Evolutionary conservation across 805 yeast species (phyloP).

Genomic region (Debaryomyces castellii): DNA sequence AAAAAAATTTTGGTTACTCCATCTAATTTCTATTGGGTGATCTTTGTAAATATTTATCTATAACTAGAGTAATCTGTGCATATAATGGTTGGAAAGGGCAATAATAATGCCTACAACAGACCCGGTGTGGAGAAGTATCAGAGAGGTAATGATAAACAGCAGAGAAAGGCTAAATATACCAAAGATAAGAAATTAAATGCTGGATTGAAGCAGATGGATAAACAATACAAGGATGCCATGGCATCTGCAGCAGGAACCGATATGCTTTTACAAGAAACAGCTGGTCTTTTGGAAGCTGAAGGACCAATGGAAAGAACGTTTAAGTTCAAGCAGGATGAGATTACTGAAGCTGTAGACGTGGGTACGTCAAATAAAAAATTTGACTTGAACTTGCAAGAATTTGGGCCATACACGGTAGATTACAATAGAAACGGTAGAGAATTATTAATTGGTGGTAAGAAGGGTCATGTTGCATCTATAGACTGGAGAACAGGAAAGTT

Average conservation of each 20-base stretch:
- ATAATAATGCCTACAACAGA: slow-evolving; percentile 19
- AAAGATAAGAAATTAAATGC: slow-evolving; percentile 65
- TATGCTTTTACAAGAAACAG: slow-evolving; percentile 76
- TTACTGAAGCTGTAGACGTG: slow-evolving; percentile 71
- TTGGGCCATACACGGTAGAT: slow-evolving; percentile 84
- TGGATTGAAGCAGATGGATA: slow-evolving; percentile 65
- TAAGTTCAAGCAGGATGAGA: slow-evolving; percentile 80
- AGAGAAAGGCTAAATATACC: slow-evolving; percentile 29
- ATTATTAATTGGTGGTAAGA: slow-evolving; percentile 78
- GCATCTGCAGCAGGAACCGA: slow-evolving; percentile 84
- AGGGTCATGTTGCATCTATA: slow-evolving; percentile 94
- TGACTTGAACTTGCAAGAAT: slow-evolving; percentile 67
- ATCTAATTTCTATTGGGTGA: not conserved
- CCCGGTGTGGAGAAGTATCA: slow-evolving; percentile 26
- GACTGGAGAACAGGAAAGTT: slow-evolving; percentile 91
- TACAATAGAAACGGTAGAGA: slow-evolving; percentile 88
- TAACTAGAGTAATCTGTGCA: not conserved
- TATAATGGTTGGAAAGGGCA: slow-evolving; percentile 17
- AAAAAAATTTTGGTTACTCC: slow-evolving; percentile 32
- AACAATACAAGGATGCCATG: slow-evolving; percentile 75
- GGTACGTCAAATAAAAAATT: slow-evolving; percentile 74
- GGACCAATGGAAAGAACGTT: slow-evolving; percentile 87
- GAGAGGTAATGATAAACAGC: slow-evolving; percentile 17
- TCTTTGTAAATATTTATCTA: not conserved
- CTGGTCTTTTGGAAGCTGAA: slow-evolving; percentile 89